phyloP scores from a whole-genome alignment of 352 stramenopile species.

The Phytophthora citricola region DNA sequence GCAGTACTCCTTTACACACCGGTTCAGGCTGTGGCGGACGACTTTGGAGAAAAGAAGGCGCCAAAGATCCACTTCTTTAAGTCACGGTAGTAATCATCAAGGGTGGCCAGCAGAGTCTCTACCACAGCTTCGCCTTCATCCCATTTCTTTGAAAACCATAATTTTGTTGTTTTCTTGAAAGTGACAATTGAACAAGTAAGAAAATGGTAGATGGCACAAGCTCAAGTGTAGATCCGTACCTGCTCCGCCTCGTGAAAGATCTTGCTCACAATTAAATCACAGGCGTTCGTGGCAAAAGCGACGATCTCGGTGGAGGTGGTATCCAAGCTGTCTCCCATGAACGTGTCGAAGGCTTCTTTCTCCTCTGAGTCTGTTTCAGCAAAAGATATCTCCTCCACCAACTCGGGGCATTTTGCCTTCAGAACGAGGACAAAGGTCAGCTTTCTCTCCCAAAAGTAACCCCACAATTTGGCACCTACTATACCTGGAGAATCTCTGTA shows the following conservation, averaged over 20 bases:
- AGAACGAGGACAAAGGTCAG: conserved; percentile 5
- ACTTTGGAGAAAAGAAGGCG: conserved; percentile 89
- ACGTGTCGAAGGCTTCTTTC: conserved; percentile 79
- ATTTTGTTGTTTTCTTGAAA: conserved; percentile 62
- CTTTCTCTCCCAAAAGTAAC: not conserved
- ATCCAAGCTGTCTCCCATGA: conserved; percentile 79
- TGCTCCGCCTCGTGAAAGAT: conserved; percentile 85
- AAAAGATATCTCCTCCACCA: conserved; percentile 87
- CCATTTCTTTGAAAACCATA: conserved; percentile 89
- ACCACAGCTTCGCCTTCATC: conserved; percentile 79
- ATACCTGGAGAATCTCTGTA: conserved; percentile 78
- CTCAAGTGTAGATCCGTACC: conserved; percentile 30
- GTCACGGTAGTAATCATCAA: conserved; percentile 83
- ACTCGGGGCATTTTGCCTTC: conserved; percentile 80
- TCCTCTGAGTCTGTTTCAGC: conserved; percentile 73
- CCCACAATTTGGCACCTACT: not conserved
- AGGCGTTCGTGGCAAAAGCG: conserved; percentile 67
- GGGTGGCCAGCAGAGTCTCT: conserved; percentile 73
- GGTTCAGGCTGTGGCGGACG: conserved; percentile 73
- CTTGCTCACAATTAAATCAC: conserved; percentile 73
- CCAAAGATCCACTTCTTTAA: conserved; percentile 79
- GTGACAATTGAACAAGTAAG: not conserved
- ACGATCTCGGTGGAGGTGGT: conserved; percentile 85
- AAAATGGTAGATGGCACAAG: not conserved
- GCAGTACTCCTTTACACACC: conserved; percentile 69